Evolutionary conservation across 768 basidiomycete species (phyloP).

Genomic region (Mycena floridula): DNA sequence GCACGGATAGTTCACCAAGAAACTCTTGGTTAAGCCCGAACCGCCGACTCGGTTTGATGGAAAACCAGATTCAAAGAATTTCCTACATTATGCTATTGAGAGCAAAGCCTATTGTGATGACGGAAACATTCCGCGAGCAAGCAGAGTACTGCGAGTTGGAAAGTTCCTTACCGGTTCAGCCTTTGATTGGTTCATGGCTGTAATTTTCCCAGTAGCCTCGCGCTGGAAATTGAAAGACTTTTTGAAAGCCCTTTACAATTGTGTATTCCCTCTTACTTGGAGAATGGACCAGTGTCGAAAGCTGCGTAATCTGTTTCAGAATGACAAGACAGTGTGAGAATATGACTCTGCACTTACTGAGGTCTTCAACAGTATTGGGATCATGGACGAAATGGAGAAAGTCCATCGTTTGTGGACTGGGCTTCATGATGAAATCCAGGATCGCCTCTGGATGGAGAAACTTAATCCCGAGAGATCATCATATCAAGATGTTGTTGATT

Average conservation of each 20-base stretch:
- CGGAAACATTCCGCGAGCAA: no score
- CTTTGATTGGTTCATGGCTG: no score
- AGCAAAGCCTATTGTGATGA: no score
- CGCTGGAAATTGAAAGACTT: constrained; percentile 20
- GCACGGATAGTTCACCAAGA: no score
- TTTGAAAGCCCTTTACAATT: constrained; percentile 23
- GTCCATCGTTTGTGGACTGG: constrained; percentile 29
- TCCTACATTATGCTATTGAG: no score
- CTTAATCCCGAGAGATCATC: constrained; percentile 19
- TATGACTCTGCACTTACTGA: constrained; percentile 24
- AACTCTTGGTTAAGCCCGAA: no score
- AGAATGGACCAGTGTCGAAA: constrained; percentile 16
- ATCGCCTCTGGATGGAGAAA: constrained; percentile 18
- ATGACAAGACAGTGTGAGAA: constrained; percentile 15
- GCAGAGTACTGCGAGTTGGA: no score
- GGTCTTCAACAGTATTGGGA: constrained; percentile 22
- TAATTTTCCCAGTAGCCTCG: no score
- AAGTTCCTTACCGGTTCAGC: no score
- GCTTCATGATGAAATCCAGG: constrained; percentile 18
- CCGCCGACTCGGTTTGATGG: no score
- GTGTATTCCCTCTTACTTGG: constrained; percentile 27
- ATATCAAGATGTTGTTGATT: constrained; percentile 18
- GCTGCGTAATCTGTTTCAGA: constrained; percentile 17
- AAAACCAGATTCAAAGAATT: no score
- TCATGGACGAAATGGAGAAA: constrained; percentile 15